phyloP scores from a whole-genome alignment of 495 filamentous ascomycete species.

The Penicillium tannophilum region DNA sequence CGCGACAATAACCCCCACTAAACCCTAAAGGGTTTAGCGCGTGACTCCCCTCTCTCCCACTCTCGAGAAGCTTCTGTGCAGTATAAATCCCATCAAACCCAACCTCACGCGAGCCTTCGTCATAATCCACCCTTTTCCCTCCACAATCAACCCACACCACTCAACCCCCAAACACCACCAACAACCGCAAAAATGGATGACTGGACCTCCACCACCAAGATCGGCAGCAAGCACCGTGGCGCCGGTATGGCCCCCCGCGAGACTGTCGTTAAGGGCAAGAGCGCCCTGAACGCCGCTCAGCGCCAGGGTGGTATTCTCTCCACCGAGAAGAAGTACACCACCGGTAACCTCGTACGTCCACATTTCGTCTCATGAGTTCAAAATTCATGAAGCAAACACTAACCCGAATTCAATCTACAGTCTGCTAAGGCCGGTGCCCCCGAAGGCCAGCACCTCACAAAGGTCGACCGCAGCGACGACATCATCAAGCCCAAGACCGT shows the following conservation, averaged over 20 bases:
- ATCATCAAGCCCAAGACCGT: conserved; percentile 95
- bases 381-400: conserved; percentile 3
- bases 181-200: conserved; percentile 53
- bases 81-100: conserved; percentile 37
- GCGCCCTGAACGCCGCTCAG: conserved; percentile 87
- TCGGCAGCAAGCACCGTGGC: conserved; percentile 75
- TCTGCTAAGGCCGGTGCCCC: conserved; percentile 56
- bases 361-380: background rate
- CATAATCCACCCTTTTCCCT: conserved; percentile 16
- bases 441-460: conserved; percentile 95
- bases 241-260: conserved; percentile 65
- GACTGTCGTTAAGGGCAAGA: conserved; percentile 83
- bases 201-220: conserved; percentile 91
- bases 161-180: conserved; percentile 6
- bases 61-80: conserved; percentile 52
- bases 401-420: conserved; percentile 33
- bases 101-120: conserved; percentile 35
- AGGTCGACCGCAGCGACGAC: conserved; percentile 97
- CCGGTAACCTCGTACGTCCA: conserved; percentile 73
- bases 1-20: conserved; percentile 2
- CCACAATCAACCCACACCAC: conserved; percentile 8
- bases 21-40: conserved; percentile 34
- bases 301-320: conserved; percentile 72
- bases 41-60: conserved; percentile 34
- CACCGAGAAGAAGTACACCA: conserved; percentile 91